Conservation (phyloP, 1,284 basidiomycete species). For the Puccinia polysora region DNA sequence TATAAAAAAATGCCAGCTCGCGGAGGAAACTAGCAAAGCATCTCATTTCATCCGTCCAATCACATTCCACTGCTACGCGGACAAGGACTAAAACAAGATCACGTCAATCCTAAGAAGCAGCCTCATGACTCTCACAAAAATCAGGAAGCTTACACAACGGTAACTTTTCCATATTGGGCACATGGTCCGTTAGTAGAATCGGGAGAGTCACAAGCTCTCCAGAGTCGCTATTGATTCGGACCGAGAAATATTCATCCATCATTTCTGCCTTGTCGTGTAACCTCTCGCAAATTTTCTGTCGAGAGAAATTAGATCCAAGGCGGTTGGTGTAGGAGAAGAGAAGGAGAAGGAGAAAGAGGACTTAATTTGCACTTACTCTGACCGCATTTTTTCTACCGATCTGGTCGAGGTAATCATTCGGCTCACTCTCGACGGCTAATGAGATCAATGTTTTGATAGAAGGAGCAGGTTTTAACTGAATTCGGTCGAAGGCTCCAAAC, state of each 20-base stretch:
- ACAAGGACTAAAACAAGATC: slow-evolving; percentile 48
- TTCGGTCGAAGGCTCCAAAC: slow-evolving; percentile 73
- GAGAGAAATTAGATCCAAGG: neutral
- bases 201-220: slow-evolving; percentile 73
- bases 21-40: slow-evolving; percentile 82
- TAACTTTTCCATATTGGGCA: slow-evolving; percentile 75
- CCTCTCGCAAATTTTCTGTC: slow-evolving; percentile 49
- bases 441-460: slow-evolving; percentile 66
- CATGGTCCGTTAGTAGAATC: slow-evolving; percentile 73
- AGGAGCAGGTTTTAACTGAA: slow-evolving; percentile 79
- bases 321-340: neutral
- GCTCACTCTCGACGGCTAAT: slow-evolving; percentile 72
- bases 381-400: slow-evolving; percentile 60
- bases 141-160: slow-evolving; percentile 61
- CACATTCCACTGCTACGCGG: slow-evolving; percentile 60
- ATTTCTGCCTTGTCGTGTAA: slow-evolving; percentile 65
- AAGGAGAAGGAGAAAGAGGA: neutral
- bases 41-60: slow-evolving; percentile 76
- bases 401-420: slow-evolving; percentile 52
- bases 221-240: slow-evolving; percentile 61
- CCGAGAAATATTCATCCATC: slow-evolving; percentile 86
- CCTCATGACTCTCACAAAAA: too few species aligned
- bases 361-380: slow-evolving; percentile 59
- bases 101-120: too few species aligned
- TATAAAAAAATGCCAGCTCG: slow-evolving; percentile 86